Conservation (phyloP, 2,329 filamentous ascomycete genomes). For the Fusarium tuaranense region DNA sequence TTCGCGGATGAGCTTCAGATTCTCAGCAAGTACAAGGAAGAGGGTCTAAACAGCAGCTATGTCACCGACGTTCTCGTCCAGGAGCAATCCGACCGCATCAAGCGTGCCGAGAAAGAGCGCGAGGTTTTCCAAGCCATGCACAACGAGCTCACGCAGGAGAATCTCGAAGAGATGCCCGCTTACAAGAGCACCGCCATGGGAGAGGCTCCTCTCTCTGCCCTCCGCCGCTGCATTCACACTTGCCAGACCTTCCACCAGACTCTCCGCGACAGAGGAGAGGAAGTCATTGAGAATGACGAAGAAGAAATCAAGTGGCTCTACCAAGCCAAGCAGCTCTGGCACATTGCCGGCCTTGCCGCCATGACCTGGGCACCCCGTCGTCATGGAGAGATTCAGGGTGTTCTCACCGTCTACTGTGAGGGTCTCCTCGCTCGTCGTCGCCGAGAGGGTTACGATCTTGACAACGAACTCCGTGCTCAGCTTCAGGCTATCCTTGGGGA, state of each 20-base stretch:
- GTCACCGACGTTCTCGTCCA: conserved; percentile 24
- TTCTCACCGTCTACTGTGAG: conserved; percentile 22
- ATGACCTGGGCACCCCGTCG: conserved; percentile 26
- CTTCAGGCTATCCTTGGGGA: conserved; percentile 24
- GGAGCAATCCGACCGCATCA: conserved; percentile 26
- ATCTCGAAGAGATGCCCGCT: conserved; percentile 2
- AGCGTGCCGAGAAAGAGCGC: conserved; percentile 21
- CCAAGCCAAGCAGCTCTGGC: conserved; percentile 33
- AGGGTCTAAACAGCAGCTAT: conserved; percentile 1
- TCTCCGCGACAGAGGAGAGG: conserved; percentile 7
- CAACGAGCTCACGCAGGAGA: conserved; percentile 14
- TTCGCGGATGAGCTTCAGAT: conserved; percentile 32
- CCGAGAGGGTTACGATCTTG: conserved; percentile 7
- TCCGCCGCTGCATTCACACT: conserved; percentile 31
- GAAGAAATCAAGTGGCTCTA: conserved; percentile 1
- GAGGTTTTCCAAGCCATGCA: conserved; percentile 21
- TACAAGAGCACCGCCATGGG: conserved; percentile 18
- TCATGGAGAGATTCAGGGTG: background rate
- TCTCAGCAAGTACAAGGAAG: background rate
- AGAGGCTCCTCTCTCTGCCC: background rate
- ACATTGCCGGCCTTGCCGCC: conserved; percentile 29
- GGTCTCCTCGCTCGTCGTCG: conserved; percentile 22
- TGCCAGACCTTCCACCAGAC: conserved; percentile 15
- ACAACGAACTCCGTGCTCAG: conserved; percentile 10
- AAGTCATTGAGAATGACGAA: conserved; percentile 2